These are phyloP conservation scores for Fusarium bactridioides DNA, from an alignment of 2,329 filamentous ascomycete genomes.

Conservation along the genomic window DNA sequence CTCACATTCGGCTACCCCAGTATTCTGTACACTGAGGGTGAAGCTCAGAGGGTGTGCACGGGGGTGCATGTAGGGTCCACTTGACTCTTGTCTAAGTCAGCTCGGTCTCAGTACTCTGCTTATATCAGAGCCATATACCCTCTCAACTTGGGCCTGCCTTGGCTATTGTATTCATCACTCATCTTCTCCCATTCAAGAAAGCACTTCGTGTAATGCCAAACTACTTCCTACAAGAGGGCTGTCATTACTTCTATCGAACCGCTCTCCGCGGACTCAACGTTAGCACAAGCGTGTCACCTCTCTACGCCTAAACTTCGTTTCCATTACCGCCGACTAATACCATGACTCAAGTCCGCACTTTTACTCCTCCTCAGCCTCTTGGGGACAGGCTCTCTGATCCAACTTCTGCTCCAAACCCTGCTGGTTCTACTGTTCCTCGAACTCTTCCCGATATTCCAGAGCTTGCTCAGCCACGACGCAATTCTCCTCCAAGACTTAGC, in stretches of 20 bases:
- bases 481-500: slow-evolving; percentile 37
- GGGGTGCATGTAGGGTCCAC: slow-evolving; percentile 38
- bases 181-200: slow-evolving; percentile 14
- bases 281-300: slow-evolving; percentile 77
- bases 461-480: slow-evolving; percentile 32
- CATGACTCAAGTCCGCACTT: slow-evolving; percentile 50
- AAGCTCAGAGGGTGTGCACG: slow-evolving; percentile 34
- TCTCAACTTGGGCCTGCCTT: slow-evolving; percentile 9
- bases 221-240: slow-evolving; percentile 87
- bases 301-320: slow-evolving; percentile 67
- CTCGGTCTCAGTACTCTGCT: slow-evolving; percentile 38
- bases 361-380: slow-evolving; percentile 73
- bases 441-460: slow-evolving; percentile 50
- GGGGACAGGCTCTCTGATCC: slow-evolving; percentile 70
- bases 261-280: slow-evolving; percentile 86
- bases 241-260: slow-evolving; percentile 92
- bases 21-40: background rate
- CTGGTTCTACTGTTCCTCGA: slow-evolving; percentile 50
- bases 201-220: slow-evolving; percentile 72
- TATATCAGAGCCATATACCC: slow-evolving; percentile 40
- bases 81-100: slow-evolving; percentile 45
- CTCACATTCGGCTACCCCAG: slow-evolving; percentile 14
- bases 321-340: slow-evolving; percentile 40
- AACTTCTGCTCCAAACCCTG: slow-evolving; percentile 22
- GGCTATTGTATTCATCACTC: slow-evolving; percentile 8